These are phyloP conservation scores for Cryphonectria japonica DNA, from an alignment of 2,329 filamentous ascomycete genomes.

Conservation along the genomic window DNA sequence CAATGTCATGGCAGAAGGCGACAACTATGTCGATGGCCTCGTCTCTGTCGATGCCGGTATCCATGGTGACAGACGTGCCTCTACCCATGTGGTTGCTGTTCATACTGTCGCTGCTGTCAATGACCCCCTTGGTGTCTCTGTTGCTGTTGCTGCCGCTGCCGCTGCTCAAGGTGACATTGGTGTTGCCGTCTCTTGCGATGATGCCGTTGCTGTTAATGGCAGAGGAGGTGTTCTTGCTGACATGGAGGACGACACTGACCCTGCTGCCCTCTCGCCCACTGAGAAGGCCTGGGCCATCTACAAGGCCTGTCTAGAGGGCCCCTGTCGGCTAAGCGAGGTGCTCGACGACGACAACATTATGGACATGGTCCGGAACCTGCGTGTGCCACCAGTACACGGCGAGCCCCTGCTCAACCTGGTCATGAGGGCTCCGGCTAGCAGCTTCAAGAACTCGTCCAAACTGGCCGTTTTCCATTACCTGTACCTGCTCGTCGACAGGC, in stretches of 20 bases:
- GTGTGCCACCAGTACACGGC: neutral
- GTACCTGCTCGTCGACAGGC: neutral
- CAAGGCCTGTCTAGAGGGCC: neutral
- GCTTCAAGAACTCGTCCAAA: neutral
- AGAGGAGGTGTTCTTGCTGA: neutral
- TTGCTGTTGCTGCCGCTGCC: neutral
- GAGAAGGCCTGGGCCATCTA: neutral
- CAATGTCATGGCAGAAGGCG: neutral
- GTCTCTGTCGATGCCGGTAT: neutral
- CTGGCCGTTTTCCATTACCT: neutral
- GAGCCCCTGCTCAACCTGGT: neutral
- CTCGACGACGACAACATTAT: neutral
- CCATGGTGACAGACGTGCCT: neutral
- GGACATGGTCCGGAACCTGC: neutral
- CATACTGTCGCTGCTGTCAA: neutral
- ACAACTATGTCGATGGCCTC: neutral
- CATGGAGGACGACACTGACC: too few relatives aligned
- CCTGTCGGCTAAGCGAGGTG: neutral
- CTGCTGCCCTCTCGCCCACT: too few relatives aligned
- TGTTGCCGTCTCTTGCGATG: neutral
- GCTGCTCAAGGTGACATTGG: neutral
- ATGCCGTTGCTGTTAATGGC: too few relatives aligned
- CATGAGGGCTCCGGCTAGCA: neutral
- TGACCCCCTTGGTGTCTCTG: neutral
- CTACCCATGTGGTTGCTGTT: neutral